These are phyloP conservation scores for Rhizoclosmatium sp. DNA, from an alignment of 192 early-diverging fungal genomes.

Conservation along the genomic window DNA sequence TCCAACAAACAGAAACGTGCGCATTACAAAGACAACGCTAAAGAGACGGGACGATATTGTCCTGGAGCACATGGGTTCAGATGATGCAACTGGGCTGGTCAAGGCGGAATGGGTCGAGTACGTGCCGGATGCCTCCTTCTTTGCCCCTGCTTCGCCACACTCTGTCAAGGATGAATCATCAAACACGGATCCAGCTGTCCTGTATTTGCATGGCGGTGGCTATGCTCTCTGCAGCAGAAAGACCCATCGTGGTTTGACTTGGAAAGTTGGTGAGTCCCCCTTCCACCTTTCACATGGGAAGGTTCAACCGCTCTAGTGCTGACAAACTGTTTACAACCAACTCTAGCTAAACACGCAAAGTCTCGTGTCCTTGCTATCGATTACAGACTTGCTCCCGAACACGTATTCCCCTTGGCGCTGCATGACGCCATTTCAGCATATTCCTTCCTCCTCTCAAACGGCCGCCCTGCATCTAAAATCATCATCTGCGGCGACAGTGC, in stretches of 20 bases:
- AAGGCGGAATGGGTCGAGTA: slow-evolving; percentile 45
- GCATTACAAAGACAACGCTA: slow-evolving; percentile 12
- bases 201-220: slow-evolving; percentile 44
- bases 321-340: background rate
- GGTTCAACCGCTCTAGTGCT: slow-evolving; percentile 16
- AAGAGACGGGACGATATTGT: slow-evolving; percentile 20
- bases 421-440: slow-evolving; percentile 84
- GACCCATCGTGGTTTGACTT: slow-evolving; percentile 46
- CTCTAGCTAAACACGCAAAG: slow-evolving; percentile 56
- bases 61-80: slow-evolving; percentile 28
- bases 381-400: slow-evolving; percentile 84
- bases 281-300: background rate
- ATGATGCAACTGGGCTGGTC: slow-evolving; percentile 37
- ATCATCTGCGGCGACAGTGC: slow-evolving; percentile 60
- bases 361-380: slow-evolving; percentile 65
- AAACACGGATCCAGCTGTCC: background rate
- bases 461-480: slow-evolving; percentile 53
- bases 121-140: background rate
- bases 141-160: background rate
- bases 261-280: slow-evolving; percentile 47
- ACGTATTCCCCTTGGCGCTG: slow-evolving; percentile 82
- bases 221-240: slow-evolving; percentile 29
- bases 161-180: background rate
- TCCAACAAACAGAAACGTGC: slow-evolving; percentile 23
- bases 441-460: slow-evolving; percentile 64